A percentile compares a stretch with the other conserved stretches of the same genome.
phyloP scores from a whole-genome alignment of 179 eudicot genomes.

The Vitellaria paradoxa region DNA sequence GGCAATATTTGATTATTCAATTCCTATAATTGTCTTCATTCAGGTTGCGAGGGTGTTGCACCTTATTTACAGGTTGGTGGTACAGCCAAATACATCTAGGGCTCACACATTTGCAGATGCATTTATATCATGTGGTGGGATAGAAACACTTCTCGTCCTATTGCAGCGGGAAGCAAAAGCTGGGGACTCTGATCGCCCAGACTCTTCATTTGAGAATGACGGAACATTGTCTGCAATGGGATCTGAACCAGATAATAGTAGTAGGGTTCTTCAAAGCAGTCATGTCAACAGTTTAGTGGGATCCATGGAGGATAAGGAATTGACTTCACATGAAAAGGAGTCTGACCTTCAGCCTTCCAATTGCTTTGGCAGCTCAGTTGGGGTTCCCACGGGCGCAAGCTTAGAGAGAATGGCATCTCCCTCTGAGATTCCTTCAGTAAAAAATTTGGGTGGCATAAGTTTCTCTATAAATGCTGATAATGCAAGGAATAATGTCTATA shows the following conservation, averaged over 20 bases:
- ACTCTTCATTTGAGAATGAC: conserved; percentile 35
- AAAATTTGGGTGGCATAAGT: conserved; percentile 87
- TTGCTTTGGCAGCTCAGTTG: conserved; percentile 22
- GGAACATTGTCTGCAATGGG: conserved; percentile 28
- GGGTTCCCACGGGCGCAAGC: conserved; percentile 28
- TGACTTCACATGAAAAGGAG: conserved; percentile 31
- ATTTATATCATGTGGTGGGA: conserved; percentile 88
- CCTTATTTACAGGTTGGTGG: conserved; percentile 90
- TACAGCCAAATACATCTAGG: conserved; percentile 90
- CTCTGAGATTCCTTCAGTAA: conserved; percentile 56
- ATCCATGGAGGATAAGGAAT: conserved; percentile 37
- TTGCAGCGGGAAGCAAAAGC: conserved; percentile 90
- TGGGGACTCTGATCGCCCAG: conserved; percentile 56
- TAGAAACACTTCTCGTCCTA: conserved; percentile 95
- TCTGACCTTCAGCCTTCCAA: conserved; percentile 31
- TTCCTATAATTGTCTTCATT: conserved; percentile 25
- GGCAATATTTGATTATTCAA: background rate
- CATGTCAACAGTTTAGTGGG: conserved; percentile 24
- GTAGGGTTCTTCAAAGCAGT: conserved; percentile 28
- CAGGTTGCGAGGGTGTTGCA: conserved; percentile 97
- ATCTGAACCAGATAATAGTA: conserved; percentile 30
- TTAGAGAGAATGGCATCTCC: conserved; percentile 60
- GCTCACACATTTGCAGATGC: conserved; percentile 92
- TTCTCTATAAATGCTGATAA: conserved; percentile 90
- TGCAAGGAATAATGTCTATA: conserved; percentile 94